A percentile compares a stretch with the other conserved stretches of the same genome.
These are phyloP conservation scores for Globisporangium camurandrum DNA, from an alignment of 352 stramenopile genomes.

Conservation along the genomic window DNA sequence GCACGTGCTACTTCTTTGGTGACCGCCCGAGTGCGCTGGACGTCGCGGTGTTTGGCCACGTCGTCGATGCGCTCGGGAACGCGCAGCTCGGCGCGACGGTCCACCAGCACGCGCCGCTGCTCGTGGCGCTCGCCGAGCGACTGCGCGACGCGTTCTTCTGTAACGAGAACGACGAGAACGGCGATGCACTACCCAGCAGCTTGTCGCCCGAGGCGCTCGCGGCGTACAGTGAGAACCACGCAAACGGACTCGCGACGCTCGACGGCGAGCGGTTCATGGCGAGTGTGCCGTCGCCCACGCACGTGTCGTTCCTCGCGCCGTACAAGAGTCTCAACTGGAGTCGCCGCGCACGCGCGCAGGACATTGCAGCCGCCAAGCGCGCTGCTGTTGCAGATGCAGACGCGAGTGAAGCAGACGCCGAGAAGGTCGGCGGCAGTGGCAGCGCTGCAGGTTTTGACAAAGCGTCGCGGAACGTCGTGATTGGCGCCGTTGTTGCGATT, in stretches of 20 bases:
- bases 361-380: slow-evolving; percentile 24
- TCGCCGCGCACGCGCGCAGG: slow-evolving; percentile 50
- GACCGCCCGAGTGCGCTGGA: slow-evolving; percentile 59
- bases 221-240: slow-evolving; percentile 68
- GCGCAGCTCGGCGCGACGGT: slow-evolving; percentile 59
- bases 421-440: slow-evolving; percentile 10
- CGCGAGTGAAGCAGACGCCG: slow-evolving; percentile 19
- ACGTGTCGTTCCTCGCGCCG: slow-evolving; percentile 66
- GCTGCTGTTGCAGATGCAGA: too few relatives aligned
- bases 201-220: slow-evolving; percentile 26
- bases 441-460: slow-evolving; percentile 52
- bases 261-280: slow-evolving; percentile 51
- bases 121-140: slow-evolving; percentile 62
- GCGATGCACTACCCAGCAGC: slow-evolving; percentile 28
- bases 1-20: slow-evolving; percentile 66
- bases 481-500: slow-evolving; percentile 61
- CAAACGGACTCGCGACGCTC: slow-evolving; percentile 57
- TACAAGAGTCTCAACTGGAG: slow-evolving; percentile 83
- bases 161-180: slow-evolving; percentile 6
- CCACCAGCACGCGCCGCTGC: slow-evolving; percentile 63
- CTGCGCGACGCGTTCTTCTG: slow-evolving; percentile 72
- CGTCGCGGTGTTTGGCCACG: slow-evolving; percentile 75
- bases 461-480: slow-evolving; percentile 69
- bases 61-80: slow-evolving; percentile 73
- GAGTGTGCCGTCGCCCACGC: slow-evolving; percentile 44